Conservation (phyloP, 306 rosid genomes). For the Rubus idaeus region DNA sequence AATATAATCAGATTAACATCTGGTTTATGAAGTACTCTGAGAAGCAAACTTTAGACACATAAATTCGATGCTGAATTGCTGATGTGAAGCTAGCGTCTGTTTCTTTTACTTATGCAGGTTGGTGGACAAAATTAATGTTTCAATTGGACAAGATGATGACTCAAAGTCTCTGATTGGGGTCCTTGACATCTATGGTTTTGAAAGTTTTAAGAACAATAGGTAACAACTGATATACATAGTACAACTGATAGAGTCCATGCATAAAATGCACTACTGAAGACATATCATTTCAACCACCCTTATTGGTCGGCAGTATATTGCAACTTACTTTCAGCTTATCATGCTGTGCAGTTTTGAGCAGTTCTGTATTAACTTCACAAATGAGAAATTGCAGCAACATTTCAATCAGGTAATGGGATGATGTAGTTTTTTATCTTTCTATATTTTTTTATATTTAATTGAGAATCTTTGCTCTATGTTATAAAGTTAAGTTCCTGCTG, state of each 20-base stretch:
- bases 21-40: not conserved
- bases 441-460: not conserved
- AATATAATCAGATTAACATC: slow-evolving; percentile 2
- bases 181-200: slow-evolving; percentile 97
- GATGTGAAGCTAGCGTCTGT: slow-evolving; percentile 21
- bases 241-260: slow-evolving; percentile 6
- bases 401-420: slow-evolving; percentile 80
- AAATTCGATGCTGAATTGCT: slow-evolving; percentile 26
- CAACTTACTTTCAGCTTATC: slow-evolving; percentile 53
- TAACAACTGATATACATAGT: slow-evolving; percentile 38
- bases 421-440: slow-evolving; percentile 24
- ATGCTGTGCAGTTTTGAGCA: slow-evolving; percentile 93
- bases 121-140: slow-evolving; percentile 90
- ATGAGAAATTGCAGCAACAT: slow-evolving; percentile 98
- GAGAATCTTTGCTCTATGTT: not conserved
- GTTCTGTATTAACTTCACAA: slow-evolving; percentile 97
- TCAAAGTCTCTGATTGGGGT: slow-evolving; percentile 92
- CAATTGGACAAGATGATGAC: slow-evolving; percentile 88
- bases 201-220: slow-evolving; percentile 97
- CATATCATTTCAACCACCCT: slow-evolving; percentile 29
- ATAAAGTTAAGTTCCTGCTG: slow-evolving; percentile 24
- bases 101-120: slow-evolving; percentile 53
- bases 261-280: slow-evolving; percentile 28
- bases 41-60: slow-evolving; percentile 14
- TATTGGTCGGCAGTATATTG: slow-evolving; percentile 43